Evolutionary conservation across 1,139 yeast species (phyloP), one percentile per base, ranked within the genome.

Genomic region (Lizanozyma gosingica): DNA sequence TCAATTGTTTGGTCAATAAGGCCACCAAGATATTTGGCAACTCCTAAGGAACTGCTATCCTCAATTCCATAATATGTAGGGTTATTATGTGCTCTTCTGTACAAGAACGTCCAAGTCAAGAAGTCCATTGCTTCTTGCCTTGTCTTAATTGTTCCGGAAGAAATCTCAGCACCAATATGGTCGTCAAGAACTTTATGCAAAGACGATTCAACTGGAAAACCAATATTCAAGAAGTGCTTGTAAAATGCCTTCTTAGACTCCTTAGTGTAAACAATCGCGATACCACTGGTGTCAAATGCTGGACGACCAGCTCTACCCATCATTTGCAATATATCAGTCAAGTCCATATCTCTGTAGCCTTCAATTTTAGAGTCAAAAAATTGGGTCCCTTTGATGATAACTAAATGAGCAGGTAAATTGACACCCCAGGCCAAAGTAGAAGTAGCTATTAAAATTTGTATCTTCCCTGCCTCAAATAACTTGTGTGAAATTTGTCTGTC

Each of bases 401-500:
- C 98, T 52, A 92, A 67, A 63, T 88, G 92, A 0, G 97, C 97
- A 1, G 97, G 97, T 47, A 92, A 71, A 55, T 92, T 92, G 35
- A 92, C 97, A 53, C 97, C 97, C 94, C 97, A 88, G 0, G 97
- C 98, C 50, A 94, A 72, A 1, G 98, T 92, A 16, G 96, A 84
- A 0, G 99, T 92, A 0, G 98, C 97, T 42, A 94, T 76, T 44
- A 92, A 71, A 43, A 92, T 82, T 63, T 92, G 98, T 39, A 92
- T 80, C 57, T 87, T 88, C 44, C 86, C 87, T 29, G 73, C 67
- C 50, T 88, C 95, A 61, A 92, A 92, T 33, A 92, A 63, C 49
- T 79, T 80, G 57, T 94, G 98, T 3, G 95, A 81, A 36, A 90
- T 78, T 50, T 80, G 79, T 51, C 99, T 78, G 57, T 92, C 99